A percentile compares a stretch with the other conserved stretches of the same genome.
Evolutionary conservation across 164 flowering plant genomes (phyloP).

Genomic region (Echeveria elegans): DNA sequence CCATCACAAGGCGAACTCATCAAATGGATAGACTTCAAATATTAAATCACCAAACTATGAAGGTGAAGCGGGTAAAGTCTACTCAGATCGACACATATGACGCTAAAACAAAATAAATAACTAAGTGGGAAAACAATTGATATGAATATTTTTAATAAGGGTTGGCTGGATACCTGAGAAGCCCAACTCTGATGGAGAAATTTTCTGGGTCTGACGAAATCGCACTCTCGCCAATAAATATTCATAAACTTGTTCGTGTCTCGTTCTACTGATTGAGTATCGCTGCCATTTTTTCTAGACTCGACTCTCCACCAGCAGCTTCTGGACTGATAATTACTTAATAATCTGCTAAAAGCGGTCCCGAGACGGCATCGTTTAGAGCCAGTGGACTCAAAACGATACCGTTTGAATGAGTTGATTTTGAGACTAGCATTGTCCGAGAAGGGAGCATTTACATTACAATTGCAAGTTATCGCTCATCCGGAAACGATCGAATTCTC

Average conservation of each 20-base stretch:
- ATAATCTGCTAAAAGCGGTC: not conserved
- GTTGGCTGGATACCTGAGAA: slow-evolving; percentile 31
- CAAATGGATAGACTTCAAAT: no score
- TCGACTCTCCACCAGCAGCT: not conserved
- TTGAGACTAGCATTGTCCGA: no score
- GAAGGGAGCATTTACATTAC: no score
- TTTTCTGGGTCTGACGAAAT: slow-evolving; percentile 25
- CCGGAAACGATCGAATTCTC: not conserved
- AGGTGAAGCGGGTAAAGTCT: no score
- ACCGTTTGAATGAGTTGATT: no score
- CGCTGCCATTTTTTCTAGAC: slow-evolving; percentile 1
- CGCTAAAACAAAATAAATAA: not conserved
- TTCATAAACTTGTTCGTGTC: slow-evolving; percentile 20
- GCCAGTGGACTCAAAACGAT: no score
- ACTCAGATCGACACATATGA: not conserved
- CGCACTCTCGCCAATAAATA: slow-evolving; percentile 30
- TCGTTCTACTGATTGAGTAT: not conserved
- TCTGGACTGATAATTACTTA: not conserved
- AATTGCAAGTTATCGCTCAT: no score
- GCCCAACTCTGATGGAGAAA: slow-evolving; percentile 33
- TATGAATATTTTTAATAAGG: not conserved
- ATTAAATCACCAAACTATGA: no score
- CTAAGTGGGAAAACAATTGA: no score
- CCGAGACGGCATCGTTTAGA: not conserved
- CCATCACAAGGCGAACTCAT: slow-evolving; percentile 64